A percentile compares a stretch with the other conserved stretches of the same genome.
Evolutionary conservation across 139 green algal genomes (phyloP).

Genomic region (Trebouxia sp.): DNA sequence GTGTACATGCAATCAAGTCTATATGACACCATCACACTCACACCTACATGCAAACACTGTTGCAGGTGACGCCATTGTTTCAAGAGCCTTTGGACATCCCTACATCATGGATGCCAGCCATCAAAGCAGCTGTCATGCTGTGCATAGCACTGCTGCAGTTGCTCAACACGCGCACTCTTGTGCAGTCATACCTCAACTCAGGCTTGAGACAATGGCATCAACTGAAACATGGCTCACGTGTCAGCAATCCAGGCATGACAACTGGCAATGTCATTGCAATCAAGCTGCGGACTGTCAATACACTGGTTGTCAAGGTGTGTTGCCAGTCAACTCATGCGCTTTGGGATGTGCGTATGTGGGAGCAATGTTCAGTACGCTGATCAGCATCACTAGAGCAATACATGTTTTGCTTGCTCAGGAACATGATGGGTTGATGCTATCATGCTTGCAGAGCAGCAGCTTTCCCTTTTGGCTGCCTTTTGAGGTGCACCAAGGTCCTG

Average conservation of each 20-base stretch:
- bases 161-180: background rate
- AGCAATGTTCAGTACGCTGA: background rate
- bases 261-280: background rate
- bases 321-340: background rate
- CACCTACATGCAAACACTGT: background rate
- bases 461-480: too few species aligned
- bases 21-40: background rate
- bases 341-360: background rate
- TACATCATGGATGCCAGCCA: background rate
- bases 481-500: too few species aligned
- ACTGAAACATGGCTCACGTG: conserved; percentile 15
- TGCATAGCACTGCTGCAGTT: background rate
- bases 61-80: conserved; percentile 16
- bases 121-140: conserved; percentile 1
- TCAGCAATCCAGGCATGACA: background rate
- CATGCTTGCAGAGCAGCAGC: too few species aligned
- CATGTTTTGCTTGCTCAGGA: background rate
- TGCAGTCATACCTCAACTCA: conserved; percentile 22
- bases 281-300: background rate
- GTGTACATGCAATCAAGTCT: background rate
- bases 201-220: background rate
- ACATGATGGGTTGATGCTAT: too few species aligned
- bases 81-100: background rate
- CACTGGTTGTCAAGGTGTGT: conserved; percentile 7
- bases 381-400: background rate